Evolutionary conservation across 1,284 basidiomycete genomes (phyloP), one percentile per base, ranked within the genome.

Genomic region (Rhodotorula sp.): DNA sequence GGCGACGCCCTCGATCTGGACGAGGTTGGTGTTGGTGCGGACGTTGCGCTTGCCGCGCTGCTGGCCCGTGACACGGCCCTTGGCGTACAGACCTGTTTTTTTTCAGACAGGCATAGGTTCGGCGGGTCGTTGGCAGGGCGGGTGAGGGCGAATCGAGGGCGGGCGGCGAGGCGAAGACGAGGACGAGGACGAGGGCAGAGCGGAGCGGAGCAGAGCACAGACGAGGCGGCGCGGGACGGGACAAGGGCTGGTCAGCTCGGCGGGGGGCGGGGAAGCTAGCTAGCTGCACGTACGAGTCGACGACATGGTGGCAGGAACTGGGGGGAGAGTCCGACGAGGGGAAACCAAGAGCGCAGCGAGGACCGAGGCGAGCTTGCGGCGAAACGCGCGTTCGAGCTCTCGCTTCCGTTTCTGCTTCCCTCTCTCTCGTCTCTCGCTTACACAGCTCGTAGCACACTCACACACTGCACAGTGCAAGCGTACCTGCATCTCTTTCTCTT

Each of bases 31-130:
- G 87, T 95, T 95, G 81, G 93, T 93, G 81, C 89, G 87, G 76
- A 90, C 87, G 87, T 97, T 97, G 83, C 93, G 90, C 87, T 98
- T 98, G 79, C 92, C 93, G 79, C 97, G 92, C 87, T 98, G 95
- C 91, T 97, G 92, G 79, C 94, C 93, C 81, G 97, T 87, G 81
- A 99, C 89, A 81, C 95, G 93, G 84, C 93, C 97, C 88, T 97
- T 97, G 84, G 85, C 85, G 88, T 98, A 98, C 81, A 97, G 62
- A 48, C 73, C 70, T 71, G 54, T 31, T 23, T 68, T 64, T 31
- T 23, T 68, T 64, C 50, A 52, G 12, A 3, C 50, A n/a, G 21
- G 50, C 50, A 52, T 26, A 52, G 50, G 21, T 47, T 47, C n/a
- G 34, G 19, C 21, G 15, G 58, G 23, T 48, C 19, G 19, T 34